These are phyloP conservation scores for Penicillium sp. DNA, from an alignment of 2,329 filamentous ascomycete species.

Conservation along the genomic window DNA sequence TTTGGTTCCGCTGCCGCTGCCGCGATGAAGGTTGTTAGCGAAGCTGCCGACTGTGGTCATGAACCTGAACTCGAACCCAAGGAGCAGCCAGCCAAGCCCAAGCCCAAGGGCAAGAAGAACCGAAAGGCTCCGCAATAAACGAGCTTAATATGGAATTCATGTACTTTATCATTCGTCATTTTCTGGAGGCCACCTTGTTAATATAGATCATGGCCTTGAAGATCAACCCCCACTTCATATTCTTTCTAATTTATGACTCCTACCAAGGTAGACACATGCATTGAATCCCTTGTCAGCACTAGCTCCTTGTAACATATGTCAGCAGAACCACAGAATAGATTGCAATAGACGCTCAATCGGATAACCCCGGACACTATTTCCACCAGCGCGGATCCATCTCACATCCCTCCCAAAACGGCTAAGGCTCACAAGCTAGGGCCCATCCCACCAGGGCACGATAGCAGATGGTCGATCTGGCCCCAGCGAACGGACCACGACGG, in stretches of 20 bases:
- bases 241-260: neutral
- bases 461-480: neutral
- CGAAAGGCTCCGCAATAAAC: slow-evolving; percentile 6
- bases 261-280: neutral
- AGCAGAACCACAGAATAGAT: neutral
- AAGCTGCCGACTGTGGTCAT: slow-evolving; percentile 20
- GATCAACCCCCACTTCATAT: neutral
- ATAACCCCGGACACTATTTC: neutral
- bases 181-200: slow-evolving; percentile 6
- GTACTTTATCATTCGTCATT: slow-evolving; percentile 10
- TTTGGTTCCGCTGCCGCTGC: slow-evolving; percentile 35
- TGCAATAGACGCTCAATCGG: neutral
- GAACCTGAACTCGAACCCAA: slow-evolving; percentile 9
- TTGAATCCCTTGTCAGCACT: neutral
- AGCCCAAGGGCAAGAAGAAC: slow-evolving; percentile 9
- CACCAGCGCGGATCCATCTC: neutral
- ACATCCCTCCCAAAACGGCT: neutral
- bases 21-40: slow-evolving; percentile 21
- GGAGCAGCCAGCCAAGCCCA: slow-evolving; percentile 5
- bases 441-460: neutral
- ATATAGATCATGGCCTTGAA: slow-evolving; percentile 10
- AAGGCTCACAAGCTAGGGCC: neutral
- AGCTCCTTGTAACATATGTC: neutral
- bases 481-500: neutral
- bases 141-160: neutral